Base-by-base conservation (phyloP, 768 basidiomycete species). In the Amanita muscaria region DNA sequence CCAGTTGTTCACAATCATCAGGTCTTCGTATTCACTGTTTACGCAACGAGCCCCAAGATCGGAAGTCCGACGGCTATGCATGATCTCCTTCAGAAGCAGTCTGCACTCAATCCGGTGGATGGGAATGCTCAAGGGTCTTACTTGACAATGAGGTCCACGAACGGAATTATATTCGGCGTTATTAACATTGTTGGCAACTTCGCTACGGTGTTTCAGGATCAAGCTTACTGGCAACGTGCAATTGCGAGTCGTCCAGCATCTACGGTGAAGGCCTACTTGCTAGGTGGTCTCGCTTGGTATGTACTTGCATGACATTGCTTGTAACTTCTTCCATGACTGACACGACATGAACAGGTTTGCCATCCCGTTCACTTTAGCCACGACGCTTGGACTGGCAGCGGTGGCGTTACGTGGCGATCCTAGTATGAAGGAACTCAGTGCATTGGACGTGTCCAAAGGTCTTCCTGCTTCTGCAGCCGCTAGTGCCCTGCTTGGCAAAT, bases 161-260 rank as follows among this genome's bases (percentile, higher is more conserved):
- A 79, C 38, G 88, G 86, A 3, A 60, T 90, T n/a, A 81, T 88
- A 44, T 90, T 91, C 48, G 83, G 90, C 15, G 79, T 92, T 14
- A 84, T 93, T 62, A 92, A 91, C 59, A 76, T 89, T 52, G 79
- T 87, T 44, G 88, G 90, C 2, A 90, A 91, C 60, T 90, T 89
- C 53, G 72, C 69, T 9, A 71, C 68, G 9, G 70, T 73, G 4
- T 74, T 73, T 56, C 67, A 73, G 49, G 73, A 74, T 52, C 81
- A 87, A 55, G 83, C 87, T 1, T 97, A 94, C 62, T 94, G 88
- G 82, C 88, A 91, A 57, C 75, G 89, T 10, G 91, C 91, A 1
- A 90, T 96, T 56, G 92, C 93, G 1, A 84, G 81, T 48, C 68
- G 80, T 12, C 90, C 89, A 0, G 80, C 77, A 1, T 80, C 74